phyloP scores from a whole-genome alignment of 2,329 filamentous ascomycete genomes.

The Fusarium coicis region DNA sequence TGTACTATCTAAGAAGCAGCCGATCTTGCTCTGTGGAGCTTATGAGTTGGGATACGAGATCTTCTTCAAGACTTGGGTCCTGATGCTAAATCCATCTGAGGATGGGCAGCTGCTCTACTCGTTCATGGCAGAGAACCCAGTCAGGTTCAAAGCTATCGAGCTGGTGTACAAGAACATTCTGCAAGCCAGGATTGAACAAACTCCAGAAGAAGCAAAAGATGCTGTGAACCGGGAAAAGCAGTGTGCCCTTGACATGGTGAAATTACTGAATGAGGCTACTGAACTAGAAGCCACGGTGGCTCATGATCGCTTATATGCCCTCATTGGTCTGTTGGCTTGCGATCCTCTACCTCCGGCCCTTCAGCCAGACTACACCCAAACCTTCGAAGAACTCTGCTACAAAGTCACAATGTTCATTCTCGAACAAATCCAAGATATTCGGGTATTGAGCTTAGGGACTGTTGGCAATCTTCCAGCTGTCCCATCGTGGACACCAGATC shows the following conservation, averaged over 20 bases:
- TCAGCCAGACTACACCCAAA: not conserved
- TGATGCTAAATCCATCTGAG: not conserved
- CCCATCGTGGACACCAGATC: constrained; percentile 13
- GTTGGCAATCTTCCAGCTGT: accelerated
- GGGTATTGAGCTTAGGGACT: not conserved
- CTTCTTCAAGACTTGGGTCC: constrained; percentile 19
- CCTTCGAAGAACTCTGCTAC: not conserved
- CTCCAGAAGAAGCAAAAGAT: accelerated
- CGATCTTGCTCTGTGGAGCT: not conserved
- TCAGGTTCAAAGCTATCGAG: constrained; percentile 14
- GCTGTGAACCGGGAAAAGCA: not conserved
- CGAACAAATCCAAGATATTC: not conserved
- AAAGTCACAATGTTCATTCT: not conserved
- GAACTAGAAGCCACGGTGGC: constrained; percentile 21
- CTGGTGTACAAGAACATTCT: not conserved
- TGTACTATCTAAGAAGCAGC: not conserved
- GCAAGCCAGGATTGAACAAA: accelerated
- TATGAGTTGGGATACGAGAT: not conserved
- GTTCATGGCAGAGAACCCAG: not conserved
- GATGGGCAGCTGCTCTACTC: constrained; percentile 12
- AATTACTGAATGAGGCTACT: not conserved
- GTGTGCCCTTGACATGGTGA: not conserved
- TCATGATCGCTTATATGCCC: constrained; percentile 17
- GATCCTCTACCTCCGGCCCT: not conserved
- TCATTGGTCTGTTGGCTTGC: constrained; percentile 9